Base-by-base conservation (phyloP, 192 early-diverging fungal genomes). In the Hyaloraphidium curvatum region DNA sequence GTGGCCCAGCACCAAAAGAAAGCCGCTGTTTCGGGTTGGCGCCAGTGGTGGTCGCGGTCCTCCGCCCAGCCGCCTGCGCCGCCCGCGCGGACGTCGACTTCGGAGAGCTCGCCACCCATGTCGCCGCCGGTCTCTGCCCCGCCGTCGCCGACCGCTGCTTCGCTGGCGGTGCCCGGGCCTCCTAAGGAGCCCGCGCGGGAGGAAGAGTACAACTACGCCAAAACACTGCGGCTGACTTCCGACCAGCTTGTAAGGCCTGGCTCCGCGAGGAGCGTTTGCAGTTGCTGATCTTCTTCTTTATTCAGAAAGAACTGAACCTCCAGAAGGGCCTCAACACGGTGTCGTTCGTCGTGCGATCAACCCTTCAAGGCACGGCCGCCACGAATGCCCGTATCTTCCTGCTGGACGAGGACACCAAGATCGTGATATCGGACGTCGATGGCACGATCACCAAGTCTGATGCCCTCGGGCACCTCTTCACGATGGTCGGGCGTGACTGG, bases 401-500 rank as follows among this genome's bases (percentile, higher is more conserved):
- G 50, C 94, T 84, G 82, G 73, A 81, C 50, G 60, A 82, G 60
- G 72, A 86, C 62, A 76, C 82, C 30, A 71, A 82, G 29, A 78
- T 97, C 17, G 91, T 97, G 2, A 94, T 97, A 58, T 93, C 89
- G 0, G 94, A 97, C 60, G 89, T 97, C 51, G 94, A 97, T 63
- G 94, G 94, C 2, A 97, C 94, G 2, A 97, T 97, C 56, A 97
- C 94, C 35, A 94, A 94, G 68, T 93, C 89, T 0, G 94, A 97
- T 61, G 88, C 82, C 1, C 67, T 97, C 39, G 94, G 94, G 2
- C 94, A 97, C 58, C 71, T 97, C 11, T 92, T 91, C 66, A 89
- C 90, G 30, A 91, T 91, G 83, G 83, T 95, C 22, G 94, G 94
- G 35, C 81, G 78, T 65, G 94, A 97, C 64, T 97, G 94, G 94